Conservation (phyloP, 331 rosid species). For the Malus hybrid region DNA sequence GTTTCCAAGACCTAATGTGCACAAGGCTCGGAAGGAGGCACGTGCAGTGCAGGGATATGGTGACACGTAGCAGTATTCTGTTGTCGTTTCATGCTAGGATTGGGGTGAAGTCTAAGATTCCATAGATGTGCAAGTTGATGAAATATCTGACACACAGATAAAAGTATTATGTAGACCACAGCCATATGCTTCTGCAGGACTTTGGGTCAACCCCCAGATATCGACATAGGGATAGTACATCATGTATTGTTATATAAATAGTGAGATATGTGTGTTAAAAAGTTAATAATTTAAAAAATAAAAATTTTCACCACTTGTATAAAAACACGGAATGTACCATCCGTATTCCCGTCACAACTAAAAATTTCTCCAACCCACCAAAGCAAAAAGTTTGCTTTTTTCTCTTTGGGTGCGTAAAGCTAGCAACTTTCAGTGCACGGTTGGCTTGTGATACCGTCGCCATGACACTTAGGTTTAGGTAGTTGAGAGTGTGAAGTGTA, state of each 20-base stretch:
- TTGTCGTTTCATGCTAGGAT: slow-evolving; percentile 61
- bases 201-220: not conserved
- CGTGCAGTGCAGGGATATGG: slow-evolving; percentile 42
- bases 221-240: too few species aligned
- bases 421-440: not conserved
- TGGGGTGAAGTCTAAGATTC: slow-evolving; percentile 46
- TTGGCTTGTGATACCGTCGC: not conserved
- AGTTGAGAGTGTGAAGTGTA: slow-evolving; percentile 13
- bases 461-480: not conserved
- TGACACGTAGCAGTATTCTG: slow-evolving; percentile 29
- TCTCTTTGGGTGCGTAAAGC: not conserved
- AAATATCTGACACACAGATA: not conserved
- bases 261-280: too few species aligned
- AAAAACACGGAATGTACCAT: too few species aligned
- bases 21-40: slow-evolving; percentile 42
- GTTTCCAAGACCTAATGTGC: slow-evolving; percentile 27
- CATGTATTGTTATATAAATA: too few species aligned
- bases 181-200: slow-evolving; percentile 15
- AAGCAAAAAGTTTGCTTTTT: not conserved
- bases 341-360: too few species aligned
- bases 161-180: not conserved
- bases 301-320: too few species aligned
- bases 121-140: slow-evolving; percentile 26
- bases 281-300: too few species aligned
- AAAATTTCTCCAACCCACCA: not conserved